Base-by-base conservation (phyloP, 176 grass and related monocot genomes). In the Carex parvula region DNA sequence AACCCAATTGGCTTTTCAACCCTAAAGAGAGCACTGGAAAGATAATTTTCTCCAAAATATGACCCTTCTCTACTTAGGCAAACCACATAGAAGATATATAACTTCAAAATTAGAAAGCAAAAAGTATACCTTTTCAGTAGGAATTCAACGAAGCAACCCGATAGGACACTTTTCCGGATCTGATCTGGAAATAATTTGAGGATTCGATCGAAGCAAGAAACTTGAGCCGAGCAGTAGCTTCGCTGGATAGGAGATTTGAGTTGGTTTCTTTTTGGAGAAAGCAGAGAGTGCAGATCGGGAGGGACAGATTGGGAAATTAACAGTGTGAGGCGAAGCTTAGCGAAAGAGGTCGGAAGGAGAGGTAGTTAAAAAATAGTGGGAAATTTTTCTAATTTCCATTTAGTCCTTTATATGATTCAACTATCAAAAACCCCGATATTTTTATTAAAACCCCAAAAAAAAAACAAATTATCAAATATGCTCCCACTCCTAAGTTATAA, bases 261-360 rank as follows among this genome's bases (percentile, higher is more conserved):
- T 75, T 52, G 3, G 41, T 76, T 76, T 76, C 72, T 55, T 76
- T 76, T 76, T 76, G 72, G 55, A 76, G 72, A 76, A 76, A 76
- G 72, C 72, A 30, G 12, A 55, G 21, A 75, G 46, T 55, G 46
- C 50, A 77, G 73, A 77, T 77, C 48, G 73, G 73, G 29, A 75
- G 24, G 73, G 73, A 77, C 73, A 77, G 26, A 77, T 77, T 77
- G 50, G 73, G 50, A 77, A 77, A 56, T 77, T 77, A 56, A 56
- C 73, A 77, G n/a, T 76, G 42, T 9, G 70, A 13, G 70, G 41
- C 14, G 50, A 53, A 55, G 48, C 72, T 76, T 72, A 72, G 69
- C 72, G 48, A 76, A 77, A 56, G 22, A 77, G 24, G 50, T 56
- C 24, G 24, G 50, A 77, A 56, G 24, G 73, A 77, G 24, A 33